Evolutionary conservation across 208 protist genomes (phyloP), one percentile per base, ranked within the genome.

Genomic region (Acanthamoeba lenticulata): DNA sequence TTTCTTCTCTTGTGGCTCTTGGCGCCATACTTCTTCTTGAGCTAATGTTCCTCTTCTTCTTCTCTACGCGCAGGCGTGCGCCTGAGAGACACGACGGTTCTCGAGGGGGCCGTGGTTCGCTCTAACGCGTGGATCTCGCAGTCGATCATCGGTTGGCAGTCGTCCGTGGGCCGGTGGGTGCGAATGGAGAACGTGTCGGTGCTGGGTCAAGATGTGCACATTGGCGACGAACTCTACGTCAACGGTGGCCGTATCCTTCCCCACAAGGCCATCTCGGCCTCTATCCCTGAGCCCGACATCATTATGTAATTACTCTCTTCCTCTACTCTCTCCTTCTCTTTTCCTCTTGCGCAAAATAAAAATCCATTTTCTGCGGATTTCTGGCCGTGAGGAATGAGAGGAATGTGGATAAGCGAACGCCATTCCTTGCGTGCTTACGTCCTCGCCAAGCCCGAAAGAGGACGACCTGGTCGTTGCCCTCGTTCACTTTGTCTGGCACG

Each of bases 111-210:
- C 11, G 97, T 62, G 24, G 69, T 99, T 1, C 97, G 97, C n/a
- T 94, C 91, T 29, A 98, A 98, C 89, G 89, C 97, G 15, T 98
- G 97, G 89, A 96, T 99, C 21, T 94, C 96, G 32, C 96, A 96
- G 40, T 98, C 98, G 86, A 99, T 99, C 92, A 96, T 99, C 32
- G 99, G 98, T n/a, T 99, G 99, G 99, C 97, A 98, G 49, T 99
- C 98, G 94, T 95, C 94, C 19, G 97, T 99, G 55, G 98, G 98
- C 19, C 94, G 92, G 13, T 97, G 95, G 95, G 90, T 90, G 74
- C 98, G 98, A 94, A 98, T 99, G 94, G 98, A 98, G 81, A 98
- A 98, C 92, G 96, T 97, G 38, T 98, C 98, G n/a, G 98, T 99
- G 34, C 95, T 99, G 1, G 99, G 99, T 52, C 98, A 99, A 67